These are phyloP conservation scores for Eucalyptus coolabah DNA, from an alignment of 345 rosid genomes.

Conservation along the genomic window DNA sequence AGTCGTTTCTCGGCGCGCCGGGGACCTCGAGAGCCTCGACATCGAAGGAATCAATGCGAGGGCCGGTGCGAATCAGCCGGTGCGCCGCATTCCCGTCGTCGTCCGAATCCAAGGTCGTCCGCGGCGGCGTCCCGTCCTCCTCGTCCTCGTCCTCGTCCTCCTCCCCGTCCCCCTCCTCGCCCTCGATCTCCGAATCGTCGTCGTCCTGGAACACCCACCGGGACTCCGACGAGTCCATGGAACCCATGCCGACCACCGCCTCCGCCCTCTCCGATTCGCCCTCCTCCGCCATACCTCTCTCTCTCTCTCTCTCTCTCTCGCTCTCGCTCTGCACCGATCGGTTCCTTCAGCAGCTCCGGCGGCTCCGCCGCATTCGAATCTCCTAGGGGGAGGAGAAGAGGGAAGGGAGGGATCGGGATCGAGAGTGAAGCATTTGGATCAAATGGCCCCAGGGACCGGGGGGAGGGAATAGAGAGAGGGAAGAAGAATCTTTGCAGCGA, in stretches of 20 bases:
- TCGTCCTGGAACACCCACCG: conserved; percentile 94
- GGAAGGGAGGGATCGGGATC: not conserved
- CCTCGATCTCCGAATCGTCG: conserved; percentile 63
- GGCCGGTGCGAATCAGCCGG: conserved; percentile 82
- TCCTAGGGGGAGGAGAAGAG: not conserved
- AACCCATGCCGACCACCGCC: conserved; percentile 32
- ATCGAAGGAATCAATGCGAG: conserved; percentile 82
- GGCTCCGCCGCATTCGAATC: not conserved
- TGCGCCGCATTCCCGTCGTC: conserved; percentile 70
- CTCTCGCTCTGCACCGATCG: not conserved
- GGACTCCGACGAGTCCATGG: conserved; percentile 78
- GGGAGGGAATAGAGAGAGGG: not conserved
- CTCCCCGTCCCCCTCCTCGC: conserved; percentile 31
- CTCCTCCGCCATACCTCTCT: conserved; percentile 42
- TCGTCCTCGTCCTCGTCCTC: conserved; percentile 43
- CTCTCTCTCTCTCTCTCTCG: not conserved
- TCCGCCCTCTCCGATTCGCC: conserved; percentile 45
- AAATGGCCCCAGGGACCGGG: not conserved
- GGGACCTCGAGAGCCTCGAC: conserved; percentile 97
- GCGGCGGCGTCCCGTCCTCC: conserved; percentile 2
- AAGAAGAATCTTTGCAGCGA: not conserved
- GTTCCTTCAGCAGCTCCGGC: not conserved
- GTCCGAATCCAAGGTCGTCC: conserved; percentile 51
- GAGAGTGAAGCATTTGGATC: not conserved
- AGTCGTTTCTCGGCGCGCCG: conserved; percentile 59